Percentiles rank a stretch among this genome's conserved stretches.
These are phyloP conservation scores for Balakata baccata DNA, from an alignment of 345 rosid genomes.

Conservation along the genomic window DNA sequence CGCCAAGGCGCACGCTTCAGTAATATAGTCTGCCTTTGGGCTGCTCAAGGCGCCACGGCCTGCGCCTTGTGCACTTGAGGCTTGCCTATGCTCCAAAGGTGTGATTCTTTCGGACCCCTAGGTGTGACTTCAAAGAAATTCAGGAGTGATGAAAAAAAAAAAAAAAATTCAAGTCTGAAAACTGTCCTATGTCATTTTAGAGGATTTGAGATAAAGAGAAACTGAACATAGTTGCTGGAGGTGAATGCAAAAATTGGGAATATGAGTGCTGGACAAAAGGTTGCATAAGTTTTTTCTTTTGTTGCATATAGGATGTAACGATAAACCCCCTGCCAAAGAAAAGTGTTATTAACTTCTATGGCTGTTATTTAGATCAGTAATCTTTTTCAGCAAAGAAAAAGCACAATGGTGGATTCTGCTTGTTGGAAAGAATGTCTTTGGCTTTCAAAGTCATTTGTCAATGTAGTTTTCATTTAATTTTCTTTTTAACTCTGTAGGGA, in stretches of 20 bases:
- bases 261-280: neutral
- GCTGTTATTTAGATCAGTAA: neutral
- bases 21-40: too few relatives aligned
- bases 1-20: too few relatives aligned
- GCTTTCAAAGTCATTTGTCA: neutral
- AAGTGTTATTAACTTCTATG: neutral
- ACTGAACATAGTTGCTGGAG: neutral
- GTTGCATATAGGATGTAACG: neutral
- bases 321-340: neutral
- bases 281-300: neutral
- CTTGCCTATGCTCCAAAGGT: neutral
- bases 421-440: conserved; percentile 4
- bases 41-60: too few relatives aligned
- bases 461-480: neutral
- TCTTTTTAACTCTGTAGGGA: conserved; percentile 44
- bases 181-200: neutral
- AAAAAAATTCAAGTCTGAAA: neutral
- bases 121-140: neutral
- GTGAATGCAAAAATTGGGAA: neutral
- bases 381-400: neutral
- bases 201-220: neutral
- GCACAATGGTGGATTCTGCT: neutral
- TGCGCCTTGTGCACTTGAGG: too few relatives aligned
- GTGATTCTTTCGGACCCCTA: neutral
- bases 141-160: too few relatives aligned